Evolutionary conservation across 2,329 filamentous ascomycete genomes (phyloP), one percentile per base, ranked within the genome.

Genomic region (Cercospora sojina): DNA sequence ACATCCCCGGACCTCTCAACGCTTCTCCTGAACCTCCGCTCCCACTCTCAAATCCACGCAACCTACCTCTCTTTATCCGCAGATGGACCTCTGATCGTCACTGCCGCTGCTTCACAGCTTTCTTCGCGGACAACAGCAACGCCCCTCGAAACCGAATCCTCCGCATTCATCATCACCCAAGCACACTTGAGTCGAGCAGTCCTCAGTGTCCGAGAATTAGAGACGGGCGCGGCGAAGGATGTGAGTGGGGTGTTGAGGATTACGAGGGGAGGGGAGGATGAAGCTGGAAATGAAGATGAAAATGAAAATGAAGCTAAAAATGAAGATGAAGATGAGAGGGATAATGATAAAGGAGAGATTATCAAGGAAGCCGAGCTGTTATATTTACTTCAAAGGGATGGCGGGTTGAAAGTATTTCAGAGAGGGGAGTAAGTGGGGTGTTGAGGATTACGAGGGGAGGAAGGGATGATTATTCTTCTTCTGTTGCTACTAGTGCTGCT

Each of bases 201-300:
- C 3, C 79, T 96, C 73, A 87, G 91, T 68, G 80, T 95, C 65
- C 84, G 93, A 61, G 84, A 89, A 74, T 79, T 98, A 67, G 93
- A 96, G 75, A 96, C 93, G 0, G 94, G 94, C 0, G 88, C 89
- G n/a, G 93, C 94, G 69, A 89, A 86, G 76, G 94, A 97, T 79
- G 91, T 98, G 32, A 96, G 91, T 79, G 94, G 94, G 2, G 92
- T 97, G 51, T 75, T 97, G 69, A 86, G 93, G 71, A 83, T 95
- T 59, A 93, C 90, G 18, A 83, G 84, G 53, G 88, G 88, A 3
- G 1, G 88, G 88, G 20, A n/a, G n/a, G n/a, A n/a, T n/a, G n/a
- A n/a, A n/a, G n/a, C n/a, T n/a, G n/a, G n/a, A n/a, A n/a, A n/a
- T n/a, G 41, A 43, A 18, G 13, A 8, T 20, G 41, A 16, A 75